A percentile compares a stretch with the other conserved stretches of the same genome.
phyloP scores from a whole-genome alignment of 345 rosid species.

The Eucalyptus urophylla region DNA sequence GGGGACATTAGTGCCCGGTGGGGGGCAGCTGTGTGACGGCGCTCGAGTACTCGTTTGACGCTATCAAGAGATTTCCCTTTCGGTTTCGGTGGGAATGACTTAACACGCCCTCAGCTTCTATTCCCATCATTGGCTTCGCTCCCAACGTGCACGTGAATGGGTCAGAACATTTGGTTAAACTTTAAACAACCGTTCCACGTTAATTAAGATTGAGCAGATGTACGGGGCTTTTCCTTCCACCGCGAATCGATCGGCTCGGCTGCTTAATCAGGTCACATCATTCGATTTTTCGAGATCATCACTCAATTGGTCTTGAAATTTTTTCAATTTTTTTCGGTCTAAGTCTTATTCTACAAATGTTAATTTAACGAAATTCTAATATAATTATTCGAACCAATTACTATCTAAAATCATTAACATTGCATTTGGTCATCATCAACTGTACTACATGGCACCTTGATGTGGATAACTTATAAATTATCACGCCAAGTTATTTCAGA shows the following conservation, averaged over 20 bases:
- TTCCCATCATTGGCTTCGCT: not conserved
- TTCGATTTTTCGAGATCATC: not conserved
- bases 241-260: not conserved
- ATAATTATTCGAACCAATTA: not conserved
- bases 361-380: not conserved
- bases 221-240: not conserved
- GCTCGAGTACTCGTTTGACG: not conserved
- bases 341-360: not conserved
- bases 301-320: not conserved
- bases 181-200: not conserved
- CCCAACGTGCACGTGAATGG: not conserved
- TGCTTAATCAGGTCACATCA: not conserved
- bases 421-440: accelerated
- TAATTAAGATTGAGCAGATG: not conserved
- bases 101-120: not conserved
- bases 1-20: not conserved
- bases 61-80: not conserved
- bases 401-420: not conserved
- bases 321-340: not conserved
- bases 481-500: accelerated
- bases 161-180: not conserved
- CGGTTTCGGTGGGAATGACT: not conserved
- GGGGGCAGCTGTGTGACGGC: not conserved
- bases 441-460: accelerated
- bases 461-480: not conserved